phyloP scores from a whole-genome alignment of 2,329 filamentous ascomycete species.

The Aspergillus chevalieri region DNA sequence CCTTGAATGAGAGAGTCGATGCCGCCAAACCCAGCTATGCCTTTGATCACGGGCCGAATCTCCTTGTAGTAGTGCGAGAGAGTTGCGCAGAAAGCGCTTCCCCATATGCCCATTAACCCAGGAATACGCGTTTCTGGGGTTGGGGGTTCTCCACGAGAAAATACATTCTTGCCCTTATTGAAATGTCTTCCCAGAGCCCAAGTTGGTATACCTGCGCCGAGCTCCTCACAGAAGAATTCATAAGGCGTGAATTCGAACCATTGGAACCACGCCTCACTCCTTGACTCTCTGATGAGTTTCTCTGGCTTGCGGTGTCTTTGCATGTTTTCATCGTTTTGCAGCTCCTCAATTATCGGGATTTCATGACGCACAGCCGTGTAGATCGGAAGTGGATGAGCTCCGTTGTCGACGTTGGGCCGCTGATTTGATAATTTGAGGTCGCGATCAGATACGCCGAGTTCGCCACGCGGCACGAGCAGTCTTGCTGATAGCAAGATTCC shows the following conservation, averaged over 20 bases:
- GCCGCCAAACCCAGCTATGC: conserved; percentile 65
- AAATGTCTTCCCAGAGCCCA: conserved; percentile 89
- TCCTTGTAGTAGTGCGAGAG: conserved; percentile 95
- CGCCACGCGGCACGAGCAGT: conserved; percentile 78
- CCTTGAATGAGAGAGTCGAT: conserved; percentile 79
- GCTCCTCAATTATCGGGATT: conserved; percentile 60
- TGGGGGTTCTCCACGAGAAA: conserved; percentile 58
- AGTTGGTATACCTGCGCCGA: conserved; percentile 83
- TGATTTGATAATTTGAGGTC: conserved; percentile 94
- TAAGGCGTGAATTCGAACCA: conserved; percentile 97
- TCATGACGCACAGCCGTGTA: conserved; percentile 95
- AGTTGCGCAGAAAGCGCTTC: conserved; percentile 92
- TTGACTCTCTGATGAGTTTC: conserved; percentile 42
- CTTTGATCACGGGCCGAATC: conserved; percentile 72
- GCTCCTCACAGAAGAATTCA: conserved; percentile 91
- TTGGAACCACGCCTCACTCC: conserved; percentile 81
- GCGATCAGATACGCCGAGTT: conserved; percentile 65
- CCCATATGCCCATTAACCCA: conserved; percentile 87
- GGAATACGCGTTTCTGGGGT: conserved; percentile 80
- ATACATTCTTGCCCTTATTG: conserved; percentile 60
- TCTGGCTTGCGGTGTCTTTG: conserved; percentile 24
- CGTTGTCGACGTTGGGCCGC: conserved; percentile 65
- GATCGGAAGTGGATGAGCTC: conserved; percentile 81
- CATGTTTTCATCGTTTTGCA: conserved; percentile 19
- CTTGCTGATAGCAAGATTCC: conserved; percentile 78